Evolutionary conservation across 176 grass and related monocot species (phyloP).

Genomic region (Rhynchospora tenuis): DNA sequence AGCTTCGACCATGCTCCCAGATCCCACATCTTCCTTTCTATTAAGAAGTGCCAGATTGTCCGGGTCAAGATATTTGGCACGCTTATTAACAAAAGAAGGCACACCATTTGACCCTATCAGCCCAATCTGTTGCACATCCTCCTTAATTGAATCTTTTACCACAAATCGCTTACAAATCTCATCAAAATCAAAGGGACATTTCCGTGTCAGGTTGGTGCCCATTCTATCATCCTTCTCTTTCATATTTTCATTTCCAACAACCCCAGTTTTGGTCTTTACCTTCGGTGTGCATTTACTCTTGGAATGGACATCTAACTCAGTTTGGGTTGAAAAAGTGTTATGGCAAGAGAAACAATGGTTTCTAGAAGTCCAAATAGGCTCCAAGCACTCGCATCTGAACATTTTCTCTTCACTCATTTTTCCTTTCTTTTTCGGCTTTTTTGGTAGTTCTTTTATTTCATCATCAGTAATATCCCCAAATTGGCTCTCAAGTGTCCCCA

Average conservation of each 20-base stretch:
- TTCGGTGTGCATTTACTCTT: conserved; percentile 52
- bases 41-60: conserved; percentile 34
- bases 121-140: conserved; percentile 70
- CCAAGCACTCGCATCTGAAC: conserved; percentile 78
- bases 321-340: conserved; percentile 40
- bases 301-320: conserved; percentile 72
- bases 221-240: conserved; percentile 48
- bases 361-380: conserved; percentile 73
- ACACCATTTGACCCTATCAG: conserved; percentile 67
- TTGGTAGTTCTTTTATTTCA: conserved; percentile 52
- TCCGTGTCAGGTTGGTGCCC: conserved; percentile 38
- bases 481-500: conserved; percentile 57
- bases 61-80: conserved; percentile 53
- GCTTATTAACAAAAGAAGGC: conserved; percentile 65
- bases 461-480: conserved; percentile 54
- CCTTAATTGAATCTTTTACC: conserved; percentile 72
- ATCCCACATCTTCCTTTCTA: conserved; percentile 36
- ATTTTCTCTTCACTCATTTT: conserved; percentile 60
- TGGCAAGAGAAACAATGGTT: conserved; percentile 82
- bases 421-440: conserved; percentile 50
- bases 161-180: conserved; percentile 71
- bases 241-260: conserved; percentile 36
- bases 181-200: conserved; percentile 80
- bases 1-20: conserved; percentile 28
- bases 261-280: conserved; percentile 24